Evolutionary conservation across 305 asterid genomes (phyloP).

Genomic region (Salvia sclarea): DNA sequence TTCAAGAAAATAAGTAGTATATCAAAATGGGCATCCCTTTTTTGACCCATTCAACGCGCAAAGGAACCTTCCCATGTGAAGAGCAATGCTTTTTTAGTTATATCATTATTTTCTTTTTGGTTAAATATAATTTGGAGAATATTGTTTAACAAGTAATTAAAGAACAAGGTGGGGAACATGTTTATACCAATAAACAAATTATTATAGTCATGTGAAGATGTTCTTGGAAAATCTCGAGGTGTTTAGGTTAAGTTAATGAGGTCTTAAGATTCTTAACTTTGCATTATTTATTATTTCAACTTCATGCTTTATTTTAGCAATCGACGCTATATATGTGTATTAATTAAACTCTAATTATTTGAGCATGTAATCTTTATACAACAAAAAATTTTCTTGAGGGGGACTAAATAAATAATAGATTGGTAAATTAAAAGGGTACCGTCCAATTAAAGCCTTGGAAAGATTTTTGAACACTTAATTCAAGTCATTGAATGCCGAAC

Average conservation of each 20-base stretch:
- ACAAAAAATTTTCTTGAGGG: too few species aligned
- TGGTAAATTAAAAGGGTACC: too few species aligned
- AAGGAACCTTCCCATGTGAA: constrained; percentile 22
- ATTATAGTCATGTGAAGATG: background rate
- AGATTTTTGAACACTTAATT: too few species aligned
- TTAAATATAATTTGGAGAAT: background rate
- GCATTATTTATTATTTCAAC: too few species aligned
- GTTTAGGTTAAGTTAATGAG: background rate
- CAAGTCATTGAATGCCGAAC: too few species aligned
- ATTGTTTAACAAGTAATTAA: background rate
- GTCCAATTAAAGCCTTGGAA: too few species aligned
- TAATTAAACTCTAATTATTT: background rate
- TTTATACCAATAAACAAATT: background rate
- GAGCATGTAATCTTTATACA: too few species aligned
- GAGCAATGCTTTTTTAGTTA: background rate
- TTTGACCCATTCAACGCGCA: constrained; percentile 32
- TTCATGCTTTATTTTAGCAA: too few species aligned
- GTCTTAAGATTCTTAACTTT: background rate
- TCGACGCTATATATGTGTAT: too few species aligned
- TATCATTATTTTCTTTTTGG: background rate
- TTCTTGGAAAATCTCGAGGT: background rate
- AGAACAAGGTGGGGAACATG: background rate
- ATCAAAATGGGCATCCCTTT: background rate
- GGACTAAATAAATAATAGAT: too few species aligned
- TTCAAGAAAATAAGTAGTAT: constrained; percentile 9